phyloP scores from a whole-genome alignment of 805 yeast species.

The Vanderwaltozyma verrucispora region DNA sequence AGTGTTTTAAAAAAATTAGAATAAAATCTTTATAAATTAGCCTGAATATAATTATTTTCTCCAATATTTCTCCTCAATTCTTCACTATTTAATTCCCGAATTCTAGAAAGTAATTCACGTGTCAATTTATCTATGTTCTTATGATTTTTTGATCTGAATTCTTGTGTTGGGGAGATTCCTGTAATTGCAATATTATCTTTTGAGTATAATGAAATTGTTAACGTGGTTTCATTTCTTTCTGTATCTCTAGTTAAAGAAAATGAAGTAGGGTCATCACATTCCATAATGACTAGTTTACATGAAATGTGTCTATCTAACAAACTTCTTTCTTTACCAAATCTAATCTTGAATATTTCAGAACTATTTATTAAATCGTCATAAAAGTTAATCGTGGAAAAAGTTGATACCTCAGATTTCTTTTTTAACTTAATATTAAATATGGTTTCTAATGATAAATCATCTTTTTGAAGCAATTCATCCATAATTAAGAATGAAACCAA shows the following conservation, averaged over 20 bases:
- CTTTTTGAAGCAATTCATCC: constrained; percentile 16
- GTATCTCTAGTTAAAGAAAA: not conserved
- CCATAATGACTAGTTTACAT: constrained; percentile 15
- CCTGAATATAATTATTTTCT: constrained; percentile 16
- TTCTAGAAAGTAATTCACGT: constrained; percentile 10
- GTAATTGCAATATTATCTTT: constrained; percentile 7
- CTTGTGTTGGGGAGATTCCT: constrained; percentile 1
- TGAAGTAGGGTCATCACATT: constrained; percentile 11
- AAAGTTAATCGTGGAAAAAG: not conserved
- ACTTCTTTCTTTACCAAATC: constrained; percentile 6
- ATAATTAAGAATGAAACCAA: constrained; percentile 17
- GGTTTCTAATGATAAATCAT: constrained; percentile 17
- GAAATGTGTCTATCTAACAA: constrained; percentile 4
- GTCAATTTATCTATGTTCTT: constrained; percentile 17
- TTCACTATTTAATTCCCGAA: constrained; percentile 13
- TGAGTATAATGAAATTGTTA: constrained; percentile 12
- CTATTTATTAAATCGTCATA: constrained; percentile 6
- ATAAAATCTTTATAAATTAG: not conserved
- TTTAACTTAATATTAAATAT: constrained; percentile 14
- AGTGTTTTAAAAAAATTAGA: no score
- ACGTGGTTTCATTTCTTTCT: constrained; percentile 6
- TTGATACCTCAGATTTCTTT: not conserved
- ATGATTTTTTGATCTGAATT: constrained; percentile 2
- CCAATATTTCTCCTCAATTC: constrained; percentile 25
- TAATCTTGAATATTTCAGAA: constrained; percentile 12